Base-by-base conservation (phyloP, 352 stramenopile species). In the Pythium monospermum region DNA sequence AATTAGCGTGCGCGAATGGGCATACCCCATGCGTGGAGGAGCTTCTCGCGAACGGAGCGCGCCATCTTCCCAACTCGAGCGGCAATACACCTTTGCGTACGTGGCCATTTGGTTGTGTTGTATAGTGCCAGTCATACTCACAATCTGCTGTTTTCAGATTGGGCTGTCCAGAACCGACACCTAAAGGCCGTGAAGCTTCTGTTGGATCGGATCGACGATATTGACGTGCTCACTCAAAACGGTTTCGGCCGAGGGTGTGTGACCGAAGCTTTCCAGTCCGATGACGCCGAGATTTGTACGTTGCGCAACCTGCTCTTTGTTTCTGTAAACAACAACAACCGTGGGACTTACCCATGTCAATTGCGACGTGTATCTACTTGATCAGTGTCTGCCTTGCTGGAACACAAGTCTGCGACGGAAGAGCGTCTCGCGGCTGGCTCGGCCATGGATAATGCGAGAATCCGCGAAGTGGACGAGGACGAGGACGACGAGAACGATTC, bases 131-230 rank as follows among this genome's bases (percentile, higher is more conserved):
- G 26, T 8, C 25, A 30, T 16, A 27, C 16, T 22, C 7, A 7
- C 15, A 15, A 35, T 15, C 30, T 58, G 30, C 21, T 48, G 30
- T 23, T n/a, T 53, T 36, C 50, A 88, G 83, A 95, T 49, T 95
- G 84, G 84, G 80, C 84, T 1, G 80, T 95, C 44, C 84, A 93
- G 60, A 95, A 95, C 61, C 86, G 82, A 19, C 84, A 93, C 58
- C 57, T 89, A n/a, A 69, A 71, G 42, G 71, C 87, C 6, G 78
- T 93, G 22, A 91, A 90, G 64, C 25, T 84, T 15, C 46, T 95
- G 26, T 63, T 95, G 16, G 65, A 83, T 5, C 63, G 68, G 7
- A 70, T 91, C 10, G 26, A 64, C 3, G 76, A 91, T 54, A 74
- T 93, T 38, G 83, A 95, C 39, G 83, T 95, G 35, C 69, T 95